Evolutionary conservation across 805 yeast genomes (phyloP).

Genomic region (Blastobotrys americana): DNA sequence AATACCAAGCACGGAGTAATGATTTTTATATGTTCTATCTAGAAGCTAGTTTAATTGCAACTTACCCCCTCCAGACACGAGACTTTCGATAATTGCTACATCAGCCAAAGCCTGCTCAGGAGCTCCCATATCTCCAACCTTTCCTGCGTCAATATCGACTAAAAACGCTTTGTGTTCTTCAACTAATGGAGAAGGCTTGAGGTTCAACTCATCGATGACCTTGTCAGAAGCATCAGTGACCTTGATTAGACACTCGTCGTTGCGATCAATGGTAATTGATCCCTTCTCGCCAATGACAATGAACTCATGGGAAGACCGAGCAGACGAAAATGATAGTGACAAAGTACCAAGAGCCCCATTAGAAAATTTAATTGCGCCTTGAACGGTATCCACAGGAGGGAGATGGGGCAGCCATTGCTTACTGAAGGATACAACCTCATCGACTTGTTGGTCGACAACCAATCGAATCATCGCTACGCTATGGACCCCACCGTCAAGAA

Average conservation of each 20-base stretch:
- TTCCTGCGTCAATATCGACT: not conserved
- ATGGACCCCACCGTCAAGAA: constrained; percentile 25
- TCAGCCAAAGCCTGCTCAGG: constrained; percentile 3
- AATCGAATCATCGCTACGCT: constrained; percentile 17
- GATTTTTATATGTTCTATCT: too few relatives aligned
- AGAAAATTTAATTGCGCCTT: constrained; percentile 9
- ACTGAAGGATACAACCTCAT: constrained; percentile 9
- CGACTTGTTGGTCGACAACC: constrained; percentile 8
- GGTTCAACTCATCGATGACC: not conserved
- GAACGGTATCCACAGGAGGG: constrained; percentile 18
- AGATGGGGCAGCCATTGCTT: constrained; percentile 11
- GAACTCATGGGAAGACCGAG: constrained; percentile 11
- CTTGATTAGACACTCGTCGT: not conserved
- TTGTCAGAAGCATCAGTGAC: not conserved
- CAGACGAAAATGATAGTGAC: constrained; percentile 17
- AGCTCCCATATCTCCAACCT: not conserved
- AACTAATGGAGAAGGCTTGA: not conserved
- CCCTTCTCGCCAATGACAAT: constrained; percentile 16
- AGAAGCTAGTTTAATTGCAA: not conserved
- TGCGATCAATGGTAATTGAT: not conserved
- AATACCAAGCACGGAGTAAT: too few relatives aligned
- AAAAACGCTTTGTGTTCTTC: constrained; percentile 2
- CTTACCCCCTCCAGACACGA: constrained; percentile 2
- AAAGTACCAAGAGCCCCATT: constrained; percentile 17
- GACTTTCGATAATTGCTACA: constrained; percentile 1